phyloP scores from a whole-genome alignment of 139 green algal species.

The Zygnema cylindricum region DNA sequence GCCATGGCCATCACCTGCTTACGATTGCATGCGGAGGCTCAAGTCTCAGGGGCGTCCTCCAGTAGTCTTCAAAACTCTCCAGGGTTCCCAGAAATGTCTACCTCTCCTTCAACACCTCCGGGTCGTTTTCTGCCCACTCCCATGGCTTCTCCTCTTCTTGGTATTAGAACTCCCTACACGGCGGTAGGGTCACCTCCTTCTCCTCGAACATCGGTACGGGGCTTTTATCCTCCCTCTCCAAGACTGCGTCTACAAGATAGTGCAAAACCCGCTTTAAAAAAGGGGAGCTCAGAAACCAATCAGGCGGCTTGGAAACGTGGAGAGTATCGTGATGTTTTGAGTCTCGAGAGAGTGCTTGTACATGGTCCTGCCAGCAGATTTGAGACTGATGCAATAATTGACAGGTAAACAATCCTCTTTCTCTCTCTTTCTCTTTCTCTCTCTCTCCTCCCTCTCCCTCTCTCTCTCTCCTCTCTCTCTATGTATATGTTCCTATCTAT shows the following conservation, averaged over 20 bases:
- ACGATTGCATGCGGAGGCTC: not conserved
- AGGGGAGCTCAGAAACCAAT: not conserved
- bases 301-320: not conserved
- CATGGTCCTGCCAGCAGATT: constrained; percentile 31
- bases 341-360: constrained; percentile 28
- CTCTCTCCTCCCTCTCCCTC: not conserved
- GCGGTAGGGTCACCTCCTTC: not conserved
- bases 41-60: not conserved
- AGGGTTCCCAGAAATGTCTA: not conserved
- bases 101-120: not conserved
- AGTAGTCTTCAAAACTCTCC: not conserved
- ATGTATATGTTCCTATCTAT: not conserved
- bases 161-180: not conserved
- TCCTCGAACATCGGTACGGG: not conserved
- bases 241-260: too few species aligned
- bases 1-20: constrained; percentile 43
- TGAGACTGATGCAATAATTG: constrained; percentile 2
- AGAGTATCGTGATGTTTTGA: constrained; percentile 50
- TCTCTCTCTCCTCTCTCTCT: not conserved
- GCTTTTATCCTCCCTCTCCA: not conserved
- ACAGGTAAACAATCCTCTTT: constrained; percentile 9
- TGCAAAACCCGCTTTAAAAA: not conserved
- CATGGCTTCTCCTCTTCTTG: not conserved
- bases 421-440: not conserved
- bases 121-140: not conserved